Percentiles rank a stretch among this genome's conserved stretches.
Evolutionary conservation across 495 filamentous ascomycete genomes (phyloP).

Genomic region (Aspergillus ellipticus): DNA sequence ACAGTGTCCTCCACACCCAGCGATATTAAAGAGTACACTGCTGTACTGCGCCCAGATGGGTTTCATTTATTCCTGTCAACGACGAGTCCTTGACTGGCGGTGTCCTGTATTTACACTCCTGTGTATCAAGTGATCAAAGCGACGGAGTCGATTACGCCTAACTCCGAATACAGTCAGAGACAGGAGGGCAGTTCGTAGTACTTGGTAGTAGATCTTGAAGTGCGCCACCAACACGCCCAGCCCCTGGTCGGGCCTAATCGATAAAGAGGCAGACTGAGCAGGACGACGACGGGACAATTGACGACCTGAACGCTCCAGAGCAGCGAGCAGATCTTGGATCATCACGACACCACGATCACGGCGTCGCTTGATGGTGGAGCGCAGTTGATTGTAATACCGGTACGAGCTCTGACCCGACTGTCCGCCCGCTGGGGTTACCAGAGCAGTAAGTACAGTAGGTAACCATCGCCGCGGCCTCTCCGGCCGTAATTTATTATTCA

Average conservation of each 20-base stretch:
- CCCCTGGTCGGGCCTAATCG: background rate
- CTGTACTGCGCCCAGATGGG: no score
- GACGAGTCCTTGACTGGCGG: background rate
- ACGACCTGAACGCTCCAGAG: no score
- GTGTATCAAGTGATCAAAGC: background rate
- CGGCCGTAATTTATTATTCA: conserved; percentile 12
- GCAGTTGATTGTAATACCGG: background rate
- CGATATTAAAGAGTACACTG: background rate
- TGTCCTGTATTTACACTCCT: background rate
- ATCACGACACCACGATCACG: no score
- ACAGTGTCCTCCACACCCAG: conserved; percentile 1
- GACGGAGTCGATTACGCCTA: background rate
- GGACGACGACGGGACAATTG: no score
- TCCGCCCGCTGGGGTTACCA: background rate
- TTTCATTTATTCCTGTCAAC: no score
- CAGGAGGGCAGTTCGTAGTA: background rate
- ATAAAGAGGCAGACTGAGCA: background rate
- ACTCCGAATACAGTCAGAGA: background rate
- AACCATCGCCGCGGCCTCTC: background rate
- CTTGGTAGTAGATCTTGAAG: background rate
- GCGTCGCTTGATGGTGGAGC: no score
- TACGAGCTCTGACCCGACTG: background rate
- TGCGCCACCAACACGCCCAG: conserved; percentile 1
- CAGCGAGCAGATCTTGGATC: no score
- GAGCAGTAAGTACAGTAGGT: background rate